Evolutionary conservation across 129 eudicot species (phyloP), one percentile per base, ranked within the genome.

Genomic region (Apium graveolens): DNA sequence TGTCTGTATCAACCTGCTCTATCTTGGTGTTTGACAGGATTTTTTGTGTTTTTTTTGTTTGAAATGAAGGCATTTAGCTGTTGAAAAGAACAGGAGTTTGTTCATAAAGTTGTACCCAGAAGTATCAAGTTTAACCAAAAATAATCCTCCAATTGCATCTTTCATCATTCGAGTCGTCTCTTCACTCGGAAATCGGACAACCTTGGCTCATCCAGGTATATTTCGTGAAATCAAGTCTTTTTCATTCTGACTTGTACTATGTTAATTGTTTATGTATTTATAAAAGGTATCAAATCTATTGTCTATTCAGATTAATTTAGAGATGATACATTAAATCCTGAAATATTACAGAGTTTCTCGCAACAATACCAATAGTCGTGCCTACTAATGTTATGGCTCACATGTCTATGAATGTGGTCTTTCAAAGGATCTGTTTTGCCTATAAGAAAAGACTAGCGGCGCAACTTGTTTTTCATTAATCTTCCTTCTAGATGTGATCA

Each of bases 191-290:
- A 92, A 89, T 76, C 97, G 99, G 35, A 95, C 85, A 78, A 78
- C 92, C 41, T 84, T 96, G 83, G 85, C 87, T 81, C 99, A 96
- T 82, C 97, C 99, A 81, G 99, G 99, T 95, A 78, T 80, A 77
- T 39, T 39, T 37, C 13, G 7, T 13, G 10, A 10, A 26, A 73
- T 26, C 11, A 26, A 73, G 14, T 37, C 38, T 73, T 43, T 9
- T n/a, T 24, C n/a, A 20, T 42, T 35, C 16, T n/a, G 29, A 62
- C 17, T 73, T 42, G 16, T n/a, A 38, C 43, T 72, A 41, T 10
- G 34, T 72, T 10, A 34, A 45, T 45, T 45, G 49, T 45, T 45
- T 7, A 39, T 39, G 42, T 39, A 39, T 4, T 39, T 39, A n/a
- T n/a, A n/a, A n/a, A n/a, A n/a, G n/a, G n/a, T n/a, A n/a, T n/a